Evolutionary conservation across 352 stramenopile species (phyloP), one percentile per base, ranked within the genome.

Genomic region (Phytophthora pinifolia): DNA sequence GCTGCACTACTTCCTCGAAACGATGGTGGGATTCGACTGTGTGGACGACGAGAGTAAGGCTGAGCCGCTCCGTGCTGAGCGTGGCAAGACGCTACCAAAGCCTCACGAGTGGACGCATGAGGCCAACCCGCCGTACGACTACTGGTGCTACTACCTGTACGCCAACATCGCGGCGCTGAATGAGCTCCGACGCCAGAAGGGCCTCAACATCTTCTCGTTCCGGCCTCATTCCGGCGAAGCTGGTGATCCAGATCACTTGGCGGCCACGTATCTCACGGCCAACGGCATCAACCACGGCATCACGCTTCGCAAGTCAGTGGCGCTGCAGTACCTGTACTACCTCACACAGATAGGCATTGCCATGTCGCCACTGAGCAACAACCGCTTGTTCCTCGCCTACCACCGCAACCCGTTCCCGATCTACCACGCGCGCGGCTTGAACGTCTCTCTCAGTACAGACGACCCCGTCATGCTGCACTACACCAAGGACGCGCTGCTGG

Each of bases 221-320:
- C 89, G 97, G n/a, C 97, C 97, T 37, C 97, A 99, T 72, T 97
- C 91, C 4, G 97, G 97, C 44, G 97, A 99, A 76, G 98, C 97
- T 34, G 97, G 97, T 14, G 96, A 99, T 55, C 79, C 96, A 2
- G 96, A 99, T 62, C 97, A 99, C 69, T 83, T 99, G 45, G 95
- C 88, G 0, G 86, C 89, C 10, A 74, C 83, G 18, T 98, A 91
- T 65, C 62, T 98, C 20, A 89, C 85, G 36, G 81, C 92, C 7
- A 94, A 98, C 45, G 82, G 83, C 47, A 99, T 99, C 71, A 99
- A 99, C 80, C 97, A 99, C 71, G 97, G 97, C 20, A 98, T 99
- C 72, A 96, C 97, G 43, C 79, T 99, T 30, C 89, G 97, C 48
- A 98, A 98, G 70, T 92, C 96, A 39, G 92, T 98, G 29, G 87